These are phyloP conservation scores for Hyaloscypha finlandica DNA, from an alignment of 495 filamentous ascomycete species.

Conservation along the genomic window DNA sequence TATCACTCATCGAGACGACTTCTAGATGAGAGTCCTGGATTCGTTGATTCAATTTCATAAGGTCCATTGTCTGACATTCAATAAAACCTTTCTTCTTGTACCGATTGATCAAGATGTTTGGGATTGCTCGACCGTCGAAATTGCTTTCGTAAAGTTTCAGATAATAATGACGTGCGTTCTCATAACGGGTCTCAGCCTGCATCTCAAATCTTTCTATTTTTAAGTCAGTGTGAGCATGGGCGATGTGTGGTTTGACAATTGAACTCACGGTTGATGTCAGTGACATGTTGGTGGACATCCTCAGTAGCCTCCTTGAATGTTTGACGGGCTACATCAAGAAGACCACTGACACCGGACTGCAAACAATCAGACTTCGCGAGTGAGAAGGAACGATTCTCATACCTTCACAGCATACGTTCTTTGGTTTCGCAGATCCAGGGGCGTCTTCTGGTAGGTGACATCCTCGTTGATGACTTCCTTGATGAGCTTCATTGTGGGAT, in stretches of 20 bases:
- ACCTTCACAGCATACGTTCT: constrained; percentile 91
- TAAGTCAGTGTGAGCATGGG: background rate
- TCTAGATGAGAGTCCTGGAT: constrained; percentile 80
- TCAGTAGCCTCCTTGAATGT: constrained; percentile 83
- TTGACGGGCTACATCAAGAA: constrained; percentile 84
- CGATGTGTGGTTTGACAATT: background rate
- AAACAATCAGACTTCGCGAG: background rate
- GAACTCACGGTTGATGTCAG: constrained; percentile 57
- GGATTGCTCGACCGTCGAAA: constrained; percentile 60
- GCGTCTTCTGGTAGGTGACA: constrained; percentile 72
- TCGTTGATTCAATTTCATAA: constrained; percentile 75
- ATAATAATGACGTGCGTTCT: constrained; percentile 76
- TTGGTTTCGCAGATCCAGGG: constrained; percentile 88
- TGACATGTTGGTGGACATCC: constrained; percentile 71
- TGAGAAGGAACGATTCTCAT: constrained; percentile 5
- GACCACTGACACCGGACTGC: constrained; percentile 79
- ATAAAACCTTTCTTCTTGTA: constrained; percentile 69
- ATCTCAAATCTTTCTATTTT: constrained; percentile 56
- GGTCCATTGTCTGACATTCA: constrained; percentile 82
- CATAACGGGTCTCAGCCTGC: constrained; percentile 68
- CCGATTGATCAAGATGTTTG: constrained; percentile 76
- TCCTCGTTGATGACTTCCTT: constrained; percentile 76
- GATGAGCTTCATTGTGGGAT: constrained; percentile 64
- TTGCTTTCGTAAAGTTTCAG: constrained; percentile 67
- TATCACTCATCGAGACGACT: constrained; percentile 76